phyloP scores from a whole-genome alignment of 257 asterid species.

The Gentiana straminea region DNA sequence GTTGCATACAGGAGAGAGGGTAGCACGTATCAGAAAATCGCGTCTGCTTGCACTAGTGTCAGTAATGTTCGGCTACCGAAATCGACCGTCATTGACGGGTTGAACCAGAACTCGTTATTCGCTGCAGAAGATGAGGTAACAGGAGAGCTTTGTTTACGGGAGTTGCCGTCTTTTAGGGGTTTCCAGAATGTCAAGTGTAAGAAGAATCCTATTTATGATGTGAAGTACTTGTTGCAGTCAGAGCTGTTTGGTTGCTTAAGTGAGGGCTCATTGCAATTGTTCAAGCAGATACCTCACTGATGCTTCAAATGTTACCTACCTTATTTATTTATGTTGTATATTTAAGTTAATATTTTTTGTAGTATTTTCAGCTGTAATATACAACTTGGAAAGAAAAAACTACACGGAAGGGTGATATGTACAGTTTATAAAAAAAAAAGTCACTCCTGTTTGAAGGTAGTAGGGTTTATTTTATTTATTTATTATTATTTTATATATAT shows the following conservation, averaged over 20 bases:
- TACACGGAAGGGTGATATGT: no score
- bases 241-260: conserved; percentile 64
- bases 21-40: conserved; percentile 36
- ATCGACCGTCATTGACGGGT: conserved; percentile 53
- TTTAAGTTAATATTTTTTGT: no score
- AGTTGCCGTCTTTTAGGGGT: conserved; percentile 45
- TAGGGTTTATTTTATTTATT: no score
- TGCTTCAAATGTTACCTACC: no score
- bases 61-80: conserved; percentile 56
- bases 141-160: conserved; percentile 47
- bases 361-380: no score
- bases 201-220: conserved; percentile 43
- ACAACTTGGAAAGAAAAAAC: no score
- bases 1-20: conserved; percentile 45
- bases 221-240: conserved; percentile 38
- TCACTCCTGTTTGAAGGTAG: no score
- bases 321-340: no score
- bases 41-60: conserved; percentile 45
- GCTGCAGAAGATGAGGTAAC: conserved; percentile 60
- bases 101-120: conserved; percentile 32
- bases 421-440: no score
- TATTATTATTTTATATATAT: no score
- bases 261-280: conserved; percentile 47
- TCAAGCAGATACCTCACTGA: not conserved
- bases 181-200: conserved; percentile 33